Base-by-base conservation (phyloP, 345 rosid species). In the Acer yangbiense region DNA sequence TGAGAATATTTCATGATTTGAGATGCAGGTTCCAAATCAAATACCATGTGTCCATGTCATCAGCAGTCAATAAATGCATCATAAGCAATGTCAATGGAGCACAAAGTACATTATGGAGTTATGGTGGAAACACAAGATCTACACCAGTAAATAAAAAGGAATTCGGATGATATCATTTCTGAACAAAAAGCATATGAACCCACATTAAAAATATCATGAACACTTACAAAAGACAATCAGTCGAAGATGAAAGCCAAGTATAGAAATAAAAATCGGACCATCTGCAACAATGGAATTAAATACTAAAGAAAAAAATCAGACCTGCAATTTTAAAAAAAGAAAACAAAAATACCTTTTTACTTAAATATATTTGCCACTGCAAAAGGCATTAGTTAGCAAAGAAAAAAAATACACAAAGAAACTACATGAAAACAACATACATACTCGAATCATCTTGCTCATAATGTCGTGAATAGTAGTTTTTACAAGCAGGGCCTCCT, bases 381-480 rank as follows among this genome's bases (percentile, higher is more conserved):
- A 48, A 23, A 13, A 70, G 70, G 72, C 60, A 79, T 54, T 68
- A 16, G 35, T 32, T 32, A 12, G 25, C 67, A 21, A 44, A 48
- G 17, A 73, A 80, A 75, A 48, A 74, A 23, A 48, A 75, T 58
- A 69, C n/a, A 27, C 46, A 69, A 71, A 67, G 76, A 57, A 21
- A 81, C 39, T 55, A 75, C 27, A 41, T 71, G 57, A 71, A 63
- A 68, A 63, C 9, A 54, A 61, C 68, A 65, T 70, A 88, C 88
- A 14, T 60, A 94, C 98, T 93, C 82, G 92, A 76, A 97, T 97
- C 98, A 94, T 93, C 88, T 94, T 87, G 89, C 76, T 94, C 98
- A 94, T 97, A 41, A 92, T 89, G 87, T 94, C 98, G 83, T 97
- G 98, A 27, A 97, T 90, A 71, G 99, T 94, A 64, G 98, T 97